Conservation (phyloP, 163 green algal genomes). For the Volvox carteri region DNA sequence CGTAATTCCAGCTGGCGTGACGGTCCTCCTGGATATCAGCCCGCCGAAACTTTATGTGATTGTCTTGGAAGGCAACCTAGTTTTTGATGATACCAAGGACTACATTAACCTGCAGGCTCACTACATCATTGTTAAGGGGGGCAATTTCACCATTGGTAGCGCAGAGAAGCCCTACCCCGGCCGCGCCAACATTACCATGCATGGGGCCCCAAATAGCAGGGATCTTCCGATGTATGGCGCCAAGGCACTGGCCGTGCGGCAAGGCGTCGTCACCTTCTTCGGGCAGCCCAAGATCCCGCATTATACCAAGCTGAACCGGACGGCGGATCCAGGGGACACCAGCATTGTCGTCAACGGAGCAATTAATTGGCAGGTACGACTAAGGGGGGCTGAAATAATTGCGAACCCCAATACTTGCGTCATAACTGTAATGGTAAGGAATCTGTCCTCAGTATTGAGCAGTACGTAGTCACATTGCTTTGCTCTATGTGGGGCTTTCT, state of each 20-base stretch:
- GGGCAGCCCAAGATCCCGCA: slow-evolving; percentile 75
- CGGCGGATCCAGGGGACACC: slow-evolving; percentile 40
- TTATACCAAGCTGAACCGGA: slow-evolving; percentile 70
- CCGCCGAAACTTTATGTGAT: slow-evolving; percentile 67
- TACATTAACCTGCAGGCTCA: slow-evolving; percentile 62
- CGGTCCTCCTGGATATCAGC: slow-evolving; percentile 77
- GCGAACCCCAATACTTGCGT: too few relatives aligned
- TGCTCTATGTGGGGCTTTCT: too few relatives aligned
- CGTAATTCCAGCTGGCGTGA: slow-evolving; percentile 69
- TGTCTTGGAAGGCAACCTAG: slow-evolving; percentile 74
- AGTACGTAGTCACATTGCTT: too few relatives aligned
- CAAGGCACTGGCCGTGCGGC: slow-evolving; percentile 76
- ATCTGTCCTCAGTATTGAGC: too few relatives aligned
- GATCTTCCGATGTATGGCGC: slow-evolving; percentile 73
- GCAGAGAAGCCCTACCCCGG: slow-evolving; percentile 40
- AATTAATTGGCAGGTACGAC: slow-evolving; percentile 60
- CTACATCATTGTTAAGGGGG: slow-evolving; percentile 79
- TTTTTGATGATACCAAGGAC: slow-evolving; percentile 68
- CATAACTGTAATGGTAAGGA: too few relatives aligned
- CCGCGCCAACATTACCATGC: slow-evolving; percentile 64
- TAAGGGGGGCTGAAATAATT: too few relatives aligned
- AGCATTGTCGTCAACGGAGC: slow-evolving; percentile 57
- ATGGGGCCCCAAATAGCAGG: slow-evolving; percentile 53
- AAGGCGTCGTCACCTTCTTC: slow-evolving; percentile 73
- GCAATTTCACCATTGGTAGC: slow-evolving; percentile 72